Percentiles rank a stretch among this genome's conserved stretches.
phyloP scores from a whole-genome alignment of 192 early-diverging fungal genomes.

The Jimgerdemannia lactiflua region DNA sequence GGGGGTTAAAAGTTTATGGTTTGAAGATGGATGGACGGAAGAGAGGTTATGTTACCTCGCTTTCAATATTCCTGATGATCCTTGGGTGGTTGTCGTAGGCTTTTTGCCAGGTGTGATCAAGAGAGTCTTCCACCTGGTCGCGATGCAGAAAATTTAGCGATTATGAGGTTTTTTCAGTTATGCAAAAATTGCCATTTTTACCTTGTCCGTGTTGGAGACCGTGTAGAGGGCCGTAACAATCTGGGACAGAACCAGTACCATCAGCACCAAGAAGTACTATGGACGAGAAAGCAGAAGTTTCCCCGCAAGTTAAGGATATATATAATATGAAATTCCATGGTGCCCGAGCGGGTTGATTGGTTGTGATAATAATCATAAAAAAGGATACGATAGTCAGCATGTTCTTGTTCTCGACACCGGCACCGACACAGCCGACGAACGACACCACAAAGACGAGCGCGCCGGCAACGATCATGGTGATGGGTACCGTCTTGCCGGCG shows the following conservation, averaged over 20 bases:
- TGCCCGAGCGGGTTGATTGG: neutral
- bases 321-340: neutral
- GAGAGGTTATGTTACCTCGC: neutral
- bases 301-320: neutral
- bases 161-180: neutral
- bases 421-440: conserved; percentile 42
- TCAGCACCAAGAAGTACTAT: conserved; percentile 1
- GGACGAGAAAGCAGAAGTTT: neutral
- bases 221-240: conserved; percentile 14
- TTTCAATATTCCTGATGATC: conserved; percentile 39
- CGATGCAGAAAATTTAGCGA: neutral
- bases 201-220: conserved; percentile 14
- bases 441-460: conserved; percentile 33
- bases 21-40: neutral
- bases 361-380: neutral
- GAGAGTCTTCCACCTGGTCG: neutral
- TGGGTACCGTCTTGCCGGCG: conserved; percentile 38
- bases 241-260: conserved; percentile 24
- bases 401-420: conserved; percentile 2
- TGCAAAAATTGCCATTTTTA: neutral
- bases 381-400: neutral
- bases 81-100: conserved; percentile 33
- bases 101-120: conserved; percentile 41
- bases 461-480: conserved; percentile 36
- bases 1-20: neutral